A percentile compares a stretch with the other conserved stretches of the same genome.
Conservation (phyloP, 2,329 filamentous ascomycete genomes). For the Sclerotiophoma versabilis region DNA sequence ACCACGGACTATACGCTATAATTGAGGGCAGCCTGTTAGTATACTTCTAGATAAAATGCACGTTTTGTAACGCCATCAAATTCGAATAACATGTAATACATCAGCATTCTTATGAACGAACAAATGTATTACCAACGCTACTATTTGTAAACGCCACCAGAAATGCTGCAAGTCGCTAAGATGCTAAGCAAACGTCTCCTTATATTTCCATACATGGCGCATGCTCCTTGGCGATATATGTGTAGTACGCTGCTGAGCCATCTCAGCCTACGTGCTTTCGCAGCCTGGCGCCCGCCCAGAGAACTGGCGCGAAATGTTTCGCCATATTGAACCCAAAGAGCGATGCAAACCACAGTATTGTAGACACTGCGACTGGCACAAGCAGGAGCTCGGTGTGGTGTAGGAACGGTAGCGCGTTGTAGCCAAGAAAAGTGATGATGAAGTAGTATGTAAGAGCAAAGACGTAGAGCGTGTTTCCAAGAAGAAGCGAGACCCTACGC, state of each 20-base stretch:
- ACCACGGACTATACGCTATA: too few species aligned
- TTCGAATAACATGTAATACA: too few species aligned
- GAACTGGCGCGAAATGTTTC: conserved; percentile 58
- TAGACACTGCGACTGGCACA: conserved; percentile 66
- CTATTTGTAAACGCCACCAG: not conserved
- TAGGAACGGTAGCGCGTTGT: conserved; percentile 72
- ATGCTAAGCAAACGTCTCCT: not conserved
- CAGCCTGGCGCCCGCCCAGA: conserved; percentile 58
- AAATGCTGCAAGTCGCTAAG: conserved; percentile 7
- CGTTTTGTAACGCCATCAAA: too few species aligned
- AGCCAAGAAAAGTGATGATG: conserved; percentile 72
- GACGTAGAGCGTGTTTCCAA: conserved; percentile 72
- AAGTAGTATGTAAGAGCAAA: conserved; percentile 71
- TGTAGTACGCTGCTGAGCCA: not conserved
- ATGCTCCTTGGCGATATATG: not conserved
- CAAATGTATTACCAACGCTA: not conserved
- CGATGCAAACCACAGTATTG: conserved; percentile 64
- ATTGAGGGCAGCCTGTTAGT: too few species aligned
- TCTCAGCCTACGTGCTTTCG: conserved; percentile 47
- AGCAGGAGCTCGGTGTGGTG: conserved; percentile 72
- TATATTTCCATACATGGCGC: not conserved
- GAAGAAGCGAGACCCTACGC: conserved; percentile 60
- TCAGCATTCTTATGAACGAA: not conserved
- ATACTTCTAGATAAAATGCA: too few species aligned
- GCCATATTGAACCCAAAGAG: conserved; percentile 61